Evolutionary conservation across 768 basidiomycete genomes (phyloP), one percentile per base, ranked within the genome.

Genomic region (Trametes maxima): DNA sequence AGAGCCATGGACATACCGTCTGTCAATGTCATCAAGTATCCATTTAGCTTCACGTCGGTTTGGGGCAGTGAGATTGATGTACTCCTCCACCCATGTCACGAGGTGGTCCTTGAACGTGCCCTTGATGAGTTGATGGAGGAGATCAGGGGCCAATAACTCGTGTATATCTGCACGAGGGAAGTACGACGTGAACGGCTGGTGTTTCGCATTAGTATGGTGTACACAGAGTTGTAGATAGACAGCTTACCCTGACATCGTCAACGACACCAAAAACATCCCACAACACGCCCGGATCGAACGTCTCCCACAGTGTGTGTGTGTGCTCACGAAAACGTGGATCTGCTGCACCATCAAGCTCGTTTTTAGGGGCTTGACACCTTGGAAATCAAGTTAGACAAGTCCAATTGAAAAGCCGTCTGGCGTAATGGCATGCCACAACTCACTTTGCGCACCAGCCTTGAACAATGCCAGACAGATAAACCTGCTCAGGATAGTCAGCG

Each of bases 71-170:
- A 12, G 3, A 1, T 60, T 43, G 0, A 76, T 47, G 35, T 72
- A 77, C 3, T 67, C 60, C 0, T 22, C 60, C 0, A 76, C 63
- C 76, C 76, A 77, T 0, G 60, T 53, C 0, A 78, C 70, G 0
- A 77, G 52, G 40, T 77, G 74, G 39, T 78, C 75, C 21, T 76
- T n/a, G n/a, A n/a, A n/a, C n/a, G n/a, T n/a, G n/a, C n/a, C n/a
- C n/a, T n/a, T n/a, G n/a, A n/a, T n/a, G n/a, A n/a, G n/a, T n/a
- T n/a, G n/a, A n/a, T n/a, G 74, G 3, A 76, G 66, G 0, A 76
- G 59, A 40, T 75, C 71, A 2, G 67, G 65, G 2, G 71, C 22
- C 0, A 76, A 40, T 0, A 75, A 64, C 28, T 74, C 62, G 52
- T 70, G 63, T 8, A 77, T 77, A 21, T 78, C 67, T 65, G 76